phyloP scores from a whole-genome alignment of 2,329 filamentous ascomycete species.

The Dactylonectria macrodidyma region DNA sequence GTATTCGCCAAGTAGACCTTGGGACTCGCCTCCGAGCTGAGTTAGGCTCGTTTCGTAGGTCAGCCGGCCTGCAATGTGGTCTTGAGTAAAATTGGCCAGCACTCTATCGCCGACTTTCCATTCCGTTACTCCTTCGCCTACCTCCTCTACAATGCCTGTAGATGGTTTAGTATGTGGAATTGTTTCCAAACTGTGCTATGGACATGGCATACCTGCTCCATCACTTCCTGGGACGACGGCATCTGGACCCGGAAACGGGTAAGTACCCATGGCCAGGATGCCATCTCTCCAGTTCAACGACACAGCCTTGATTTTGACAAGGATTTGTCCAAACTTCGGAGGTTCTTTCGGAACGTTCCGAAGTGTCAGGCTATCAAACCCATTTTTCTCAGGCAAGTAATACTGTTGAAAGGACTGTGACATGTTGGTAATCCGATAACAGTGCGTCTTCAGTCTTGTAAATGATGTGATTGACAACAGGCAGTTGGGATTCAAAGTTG shows the following conservation, averaged over 20 bases:
- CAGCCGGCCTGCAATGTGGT: neutral
- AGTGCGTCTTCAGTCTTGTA: no score
- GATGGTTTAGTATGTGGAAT: no score
- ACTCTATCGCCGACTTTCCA: slow-evolving; percentile 36
- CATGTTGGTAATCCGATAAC: neutral
- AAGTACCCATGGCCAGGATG: slow-evolving; percentile 27
- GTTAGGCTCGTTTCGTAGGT: no score
- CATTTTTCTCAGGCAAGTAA: slow-evolving; percentile 26
- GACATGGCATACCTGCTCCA: slow-evolving; percentile 18
- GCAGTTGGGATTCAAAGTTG: no score
- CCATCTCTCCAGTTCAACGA: slow-evolving; percentile 31
- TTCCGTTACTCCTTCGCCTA: slow-evolving; percentile 25
- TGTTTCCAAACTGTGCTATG: no score
- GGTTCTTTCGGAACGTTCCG: slow-evolving; percentile 22
- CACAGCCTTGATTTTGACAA: slow-evolving; percentile 27
- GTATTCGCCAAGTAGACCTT: no score
- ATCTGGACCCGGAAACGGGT: slow-evolving; percentile 30
- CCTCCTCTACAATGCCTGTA: slow-evolving; percentile 18
- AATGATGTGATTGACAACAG: no score
- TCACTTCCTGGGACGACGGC: slow-evolving; percentile 25
- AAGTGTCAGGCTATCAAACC: slow-evolving; percentile 21
- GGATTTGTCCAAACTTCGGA: slow-evolving; percentile 28
- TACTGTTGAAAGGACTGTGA: slow-evolving; percentile 16
- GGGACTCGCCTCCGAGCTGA: no score
- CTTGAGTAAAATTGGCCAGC: slow-evolving; percentile 30